Percentiles rank a stretch among this genome's conserved stretches.
These are phyloP conservation scores for Solanum hybrid DNA, from an alignment of 305 asterid species.

Conservation along the genomic window DNA sequence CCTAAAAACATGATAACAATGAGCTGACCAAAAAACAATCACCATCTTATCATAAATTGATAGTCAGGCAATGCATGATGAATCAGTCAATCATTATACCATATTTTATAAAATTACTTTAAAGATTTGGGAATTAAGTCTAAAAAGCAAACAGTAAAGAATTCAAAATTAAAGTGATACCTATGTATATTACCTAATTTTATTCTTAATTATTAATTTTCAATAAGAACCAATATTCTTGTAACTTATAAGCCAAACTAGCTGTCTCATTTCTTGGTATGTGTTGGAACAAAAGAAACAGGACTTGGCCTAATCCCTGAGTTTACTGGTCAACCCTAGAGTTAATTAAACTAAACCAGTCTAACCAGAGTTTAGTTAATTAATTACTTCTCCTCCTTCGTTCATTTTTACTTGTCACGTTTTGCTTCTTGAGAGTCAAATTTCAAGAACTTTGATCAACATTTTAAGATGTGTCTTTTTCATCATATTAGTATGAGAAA, in stretches of 20 bases:
- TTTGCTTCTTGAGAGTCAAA: not conserved
- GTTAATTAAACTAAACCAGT: constrained; percentile 30
- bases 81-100: constrained; percentile 21
- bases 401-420: not conserved
- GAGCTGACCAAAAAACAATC: constrained; percentile 7
- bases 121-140: constrained; percentile 25
- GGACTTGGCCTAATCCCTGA: constrained; percentile 21
- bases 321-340: constrained; percentile 37
- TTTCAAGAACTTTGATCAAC: not conserved
- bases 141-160: constrained; percentile 19
- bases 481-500: not conserved
- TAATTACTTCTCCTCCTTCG: not conserved
- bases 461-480: not conserved
- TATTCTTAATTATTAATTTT: not conserved
- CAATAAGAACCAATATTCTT: not conserved
- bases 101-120: not conserved
- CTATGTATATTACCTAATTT: constrained; percentile 22
- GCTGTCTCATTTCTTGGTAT: constrained; percentile 31
- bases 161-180: constrained; percentile 19
- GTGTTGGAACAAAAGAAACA: constrained; percentile 54
- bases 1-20: constrained; percentile 1
- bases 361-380: constrained; percentile 15
- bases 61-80: constrained; percentile 28
- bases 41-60: constrained; percentile 1
- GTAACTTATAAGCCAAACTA: constrained; percentile 8